Evolutionary conservation across 1,284 basidiomycete genomes (phyloP), one percentile per base, ranked within the genome.

Genomic region (Ceratobasidium theobromae): DNA sequence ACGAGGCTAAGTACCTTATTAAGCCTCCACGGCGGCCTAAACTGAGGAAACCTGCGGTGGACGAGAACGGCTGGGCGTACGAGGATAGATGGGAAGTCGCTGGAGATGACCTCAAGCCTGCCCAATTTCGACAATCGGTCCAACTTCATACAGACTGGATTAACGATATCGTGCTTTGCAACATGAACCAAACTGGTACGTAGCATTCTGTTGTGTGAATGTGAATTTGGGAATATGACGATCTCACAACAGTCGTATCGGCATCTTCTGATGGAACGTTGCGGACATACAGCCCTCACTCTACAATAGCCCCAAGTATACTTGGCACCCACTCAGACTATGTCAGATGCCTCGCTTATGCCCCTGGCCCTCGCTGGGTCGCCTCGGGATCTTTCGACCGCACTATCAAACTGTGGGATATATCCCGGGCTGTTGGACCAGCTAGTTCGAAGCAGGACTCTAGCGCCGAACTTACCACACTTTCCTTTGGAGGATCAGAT

Each of bases 181-280:
- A 98, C 74, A 81, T 87, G 70, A 95, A 98, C 72, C 94, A 96
- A 75, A 98, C 93, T 1, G 79, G 90, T 89, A 64, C 65, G 82
- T 38, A 38, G 74, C 14, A n/a, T 57, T 33, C 16, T 32, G 11
- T 46, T 40, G 14, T 23, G n/a, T 35, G 41, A 41, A 27, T 33
- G 11, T 8, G 30, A 25, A 48, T 41, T 25, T 49, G 25, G 6
- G 16, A 46, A 16, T 30, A 30, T 28, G 18, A 16, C 48, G 38
- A 8, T 52, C 9, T 45, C 5, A 21, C 32, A 16, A 12, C 70
- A 88, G 91, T 98, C 55, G 84, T 98, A 48, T 95, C 96, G 49
- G 96, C 92, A 0, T 98, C 96, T 0, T 97, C 95, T 1, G 96
- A 99, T 75, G 93, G 95, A 8, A 94, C 94, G 14, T 82, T 99